phyloP scores from a whole-genome alignment of 768 basidiomycete species.

The Pleurotus cornucopiae region DNA sequence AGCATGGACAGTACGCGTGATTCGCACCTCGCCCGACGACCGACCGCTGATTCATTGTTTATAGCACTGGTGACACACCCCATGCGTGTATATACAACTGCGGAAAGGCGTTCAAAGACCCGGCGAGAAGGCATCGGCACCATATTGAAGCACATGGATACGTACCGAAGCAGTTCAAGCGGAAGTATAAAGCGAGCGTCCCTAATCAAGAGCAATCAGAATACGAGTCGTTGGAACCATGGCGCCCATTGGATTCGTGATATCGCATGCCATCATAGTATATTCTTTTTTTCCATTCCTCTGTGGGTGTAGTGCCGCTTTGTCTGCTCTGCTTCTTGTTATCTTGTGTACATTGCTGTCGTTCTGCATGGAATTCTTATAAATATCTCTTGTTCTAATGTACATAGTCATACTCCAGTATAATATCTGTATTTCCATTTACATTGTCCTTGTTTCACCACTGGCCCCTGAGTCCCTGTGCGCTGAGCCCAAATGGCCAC shows the following conservation, averaged over 20 bases:
- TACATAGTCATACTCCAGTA: conserved; percentile 4
- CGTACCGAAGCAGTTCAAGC: conserved; percentile 36
- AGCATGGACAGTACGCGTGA: conserved; percentile 41
- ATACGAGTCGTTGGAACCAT: conserved; percentile 16
- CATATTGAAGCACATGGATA: conserved; percentile 50
- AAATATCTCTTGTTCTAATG: not conserved
- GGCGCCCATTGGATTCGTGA: conserved; percentile 3
- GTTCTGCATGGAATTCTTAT: not conserved
- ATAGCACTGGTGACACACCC: conserved; percentile 54
- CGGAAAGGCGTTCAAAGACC: conserved; percentile 55
- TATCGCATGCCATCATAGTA: conserved; percentile 2
- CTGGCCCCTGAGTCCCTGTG: not conserved
- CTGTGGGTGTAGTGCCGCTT: not conserved
- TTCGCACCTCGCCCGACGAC: not conserved
- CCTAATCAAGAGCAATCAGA: conserved; percentile 13
- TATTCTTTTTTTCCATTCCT: not conserved
- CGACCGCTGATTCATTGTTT: not conserved
- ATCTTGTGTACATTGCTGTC: conserved; percentile 6
- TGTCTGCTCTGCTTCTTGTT: not conserved
- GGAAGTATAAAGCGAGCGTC: conserved; percentile 32
- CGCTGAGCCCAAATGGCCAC: not conserved
- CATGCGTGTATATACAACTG: conserved; percentile 50
- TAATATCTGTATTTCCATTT: not conserved
- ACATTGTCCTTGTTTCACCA: not conserved
- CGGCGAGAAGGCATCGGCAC: conserved; percentile 60